phyloP scores from a whole-genome alignment of 2,329 filamentous ascomycete genomes.

The Ascochyta pisi region DNA sequence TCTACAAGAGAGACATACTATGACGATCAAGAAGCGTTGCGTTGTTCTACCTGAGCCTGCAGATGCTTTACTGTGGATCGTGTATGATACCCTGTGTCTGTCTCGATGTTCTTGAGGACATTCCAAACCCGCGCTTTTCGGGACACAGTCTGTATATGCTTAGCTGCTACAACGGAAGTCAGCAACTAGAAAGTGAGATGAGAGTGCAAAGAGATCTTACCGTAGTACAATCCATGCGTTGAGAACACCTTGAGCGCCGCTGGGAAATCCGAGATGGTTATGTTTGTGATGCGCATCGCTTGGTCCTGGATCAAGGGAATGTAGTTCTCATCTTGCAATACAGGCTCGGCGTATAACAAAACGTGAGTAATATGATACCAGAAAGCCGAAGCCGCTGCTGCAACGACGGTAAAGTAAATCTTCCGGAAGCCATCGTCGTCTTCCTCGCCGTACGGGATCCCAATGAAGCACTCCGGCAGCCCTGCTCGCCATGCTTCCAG shows the following conservation, averaged over 20 bases:
- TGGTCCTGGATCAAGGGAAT: constrained; percentile 39
- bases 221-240: constrained; percentile 42
- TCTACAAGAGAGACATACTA: too few species aligned
- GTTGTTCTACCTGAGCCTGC: constrained; percentile 34
- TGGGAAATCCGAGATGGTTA: constrained; percentile 44
- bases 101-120: constrained; percentile 41
- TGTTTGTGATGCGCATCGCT: constrained; percentile 38
- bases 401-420: constrained; percentile 43
- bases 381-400: constrained; percentile 39
- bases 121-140: constrained; percentile 45
- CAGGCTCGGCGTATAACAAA: constrained; percentile 42
- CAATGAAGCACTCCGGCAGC: constrained; percentile 39
- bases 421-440: constrained; percentile 42
- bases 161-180: constrained; percentile 34
- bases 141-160: constrained; percentile 43
- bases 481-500: constrained; percentile 37
- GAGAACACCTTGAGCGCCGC: constrained; percentile 41
- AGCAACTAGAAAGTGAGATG: neutral
- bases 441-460: constrained; percentile 40
- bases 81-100: constrained; percentile 42
- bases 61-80: constrained; percentile 35
- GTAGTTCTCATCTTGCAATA: constrained; percentile 35
- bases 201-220: constrained; percentile 19
- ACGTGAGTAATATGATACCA: constrained; percentile 45
- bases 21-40: neutral